A percentile compares a stretch with the other conserved stretches of the same genome.
These are phyloP conservation scores for Amanita exitialis DNA, from an alignment of 768 basidiomycete genomes.

Conservation along the genomic window DNA sequence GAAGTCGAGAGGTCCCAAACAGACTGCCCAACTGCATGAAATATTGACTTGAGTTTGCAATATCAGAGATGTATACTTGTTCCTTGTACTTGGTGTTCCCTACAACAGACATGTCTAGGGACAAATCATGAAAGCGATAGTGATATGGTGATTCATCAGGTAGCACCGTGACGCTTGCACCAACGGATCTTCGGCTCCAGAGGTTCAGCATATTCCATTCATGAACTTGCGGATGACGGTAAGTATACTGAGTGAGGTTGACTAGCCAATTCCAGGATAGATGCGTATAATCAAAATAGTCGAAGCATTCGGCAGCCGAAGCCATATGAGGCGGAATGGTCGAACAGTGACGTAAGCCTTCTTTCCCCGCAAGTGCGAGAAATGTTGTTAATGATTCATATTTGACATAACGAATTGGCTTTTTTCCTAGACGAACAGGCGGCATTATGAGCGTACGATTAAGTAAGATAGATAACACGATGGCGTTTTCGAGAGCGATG, in stretches of 20 bases:
- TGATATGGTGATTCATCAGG: constrained; percentile 50
- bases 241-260: constrained; percentile 31
- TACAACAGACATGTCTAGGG: constrained; percentile 13
- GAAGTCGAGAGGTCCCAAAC: constrained; percentile 66
- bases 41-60: constrained; percentile 30
- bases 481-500: constrained; percentile 78
- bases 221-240: constrained; percentile 32
- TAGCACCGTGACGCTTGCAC: constrained; percentile 34
- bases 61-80: constrained; percentile 30
- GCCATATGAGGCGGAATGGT: constrained; percentile 21
- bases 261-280: constrained; percentile 68
- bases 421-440: constrained; percentile 56
- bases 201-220: constrained; percentile 38
- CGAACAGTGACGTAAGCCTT: constrained; percentile 42
- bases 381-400: constrained; percentile 38
- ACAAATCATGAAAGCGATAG: constrained; percentile 49
- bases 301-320: constrained; percentile 45
- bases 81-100: constrained; percentile 28
- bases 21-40: constrained; percentile 66
- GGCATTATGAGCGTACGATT: constrained; percentile 75
- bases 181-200: constrained; percentile 31
- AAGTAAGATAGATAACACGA: constrained; percentile 57
- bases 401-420: constrained; percentile 48
- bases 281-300: constrained; percentile 50
- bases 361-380: constrained; percentile 39